Conservation (phyloP, 2,329 filamentous ascomycete genomes). For the Cladosporium velox region DNA sequence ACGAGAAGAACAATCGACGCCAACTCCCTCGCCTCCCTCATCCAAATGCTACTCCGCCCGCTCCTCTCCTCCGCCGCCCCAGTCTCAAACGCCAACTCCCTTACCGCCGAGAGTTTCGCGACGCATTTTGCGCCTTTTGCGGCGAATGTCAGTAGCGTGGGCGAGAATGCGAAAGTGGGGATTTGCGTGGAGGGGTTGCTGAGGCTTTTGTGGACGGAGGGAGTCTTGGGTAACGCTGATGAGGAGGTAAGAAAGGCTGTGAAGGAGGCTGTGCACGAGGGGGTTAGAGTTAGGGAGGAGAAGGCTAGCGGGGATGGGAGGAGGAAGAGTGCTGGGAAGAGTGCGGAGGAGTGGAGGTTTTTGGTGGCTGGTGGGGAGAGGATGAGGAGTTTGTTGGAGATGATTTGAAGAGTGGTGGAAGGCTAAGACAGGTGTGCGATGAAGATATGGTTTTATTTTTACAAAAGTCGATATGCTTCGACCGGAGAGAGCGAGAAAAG, state of each 20-base stretch:
- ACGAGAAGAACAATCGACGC: slow-evolving; percentile 28
- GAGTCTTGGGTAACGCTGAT: slow-evolving; percentile 30
- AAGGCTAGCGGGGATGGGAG: slow-evolving; percentile 47
- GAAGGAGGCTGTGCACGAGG: slow-evolving; percentile 51
- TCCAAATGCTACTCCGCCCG: slow-evolving; percentile 54
- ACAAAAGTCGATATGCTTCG: slow-evolving; percentile 6
- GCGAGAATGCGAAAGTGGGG: slow-evolving; percentile 73
- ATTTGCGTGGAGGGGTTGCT: slow-evolving; percentile 67
- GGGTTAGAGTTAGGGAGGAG: slow-evolving; percentile 53
- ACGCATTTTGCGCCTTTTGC: slow-evolving; percentile 66
- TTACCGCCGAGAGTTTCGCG: slow-evolving; percentile 55
- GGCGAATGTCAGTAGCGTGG: slow-evolving; percentile 60
- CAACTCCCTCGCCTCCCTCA: slow-evolving; percentile 52
- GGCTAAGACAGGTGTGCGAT: background rate
- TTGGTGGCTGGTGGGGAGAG: slow-evolving; percentile 40
- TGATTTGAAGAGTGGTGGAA: background rate
- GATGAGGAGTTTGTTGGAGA: slow-evolving; percentile 29
- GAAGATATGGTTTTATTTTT: slow-evolving; percentile 7
- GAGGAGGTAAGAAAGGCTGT: slow-evolving; percentile 40
- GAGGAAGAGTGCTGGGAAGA: slow-evolving; percentile 44
- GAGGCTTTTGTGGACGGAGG: slow-evolving; percentile 49
- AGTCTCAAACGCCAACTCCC: slow-evolving; percentile 42
- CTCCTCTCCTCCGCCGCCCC: slow-evolving; percentile 47
- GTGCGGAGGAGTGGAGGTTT: slow-evolving; percentile 37
- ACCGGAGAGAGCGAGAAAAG: background rate